Base-by-base conservation (phyloP, 225 moss, liverwort and hornwort species). In the Anthoceros angustus region DNA sequence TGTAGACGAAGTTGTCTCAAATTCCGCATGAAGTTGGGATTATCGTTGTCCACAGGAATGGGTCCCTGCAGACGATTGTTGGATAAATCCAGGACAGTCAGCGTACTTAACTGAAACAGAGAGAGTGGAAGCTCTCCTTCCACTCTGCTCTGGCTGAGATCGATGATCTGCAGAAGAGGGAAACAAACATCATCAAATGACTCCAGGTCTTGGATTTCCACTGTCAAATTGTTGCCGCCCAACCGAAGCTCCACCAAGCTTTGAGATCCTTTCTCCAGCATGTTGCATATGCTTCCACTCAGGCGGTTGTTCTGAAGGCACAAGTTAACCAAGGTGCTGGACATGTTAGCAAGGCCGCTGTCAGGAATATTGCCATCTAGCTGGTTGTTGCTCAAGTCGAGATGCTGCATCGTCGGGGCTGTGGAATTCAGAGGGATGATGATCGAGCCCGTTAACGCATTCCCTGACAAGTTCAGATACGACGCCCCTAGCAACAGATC, bases 331-430 rank as follows among this genome's bases (percentile, higher is more conserved):
- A 70, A 2, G n/a, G 16, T 42, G 3, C 60, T 2, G 2, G 42
- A 40, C 8, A 25, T 48, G 2, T 1, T 1, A 48, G 46, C 46
- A 48, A 48, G 12, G 46, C 18, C 18, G 5, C 0, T 32, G 32
- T 12, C 38, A 8, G 67, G 61, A 41, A 67, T 12, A 0, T 23
- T 41, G 14, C 67, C 62, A 12, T 62, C 61, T 11, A 72, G 43
- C n/a, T 43, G 1, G 25, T 72, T 72, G 18, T 14, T 2, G 43
- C 72, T 72, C 67, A 72, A 12, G 18, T 72, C 72, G 12, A 72
- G 32, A 62, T 26, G 32, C 32, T 40, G 25, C 61, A 71, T 48
- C 14, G 5, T 5, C 46, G 5, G 2, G 46, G 2, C 14, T 20
- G 23, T 55, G 55, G 1, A 5, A 23, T 0, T 48, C 55, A 2